Evolutionary conservation across 2,329 filamentous ascomycete species (phyloP).

Genomic region (Fusarium virguliforme): DNA sequence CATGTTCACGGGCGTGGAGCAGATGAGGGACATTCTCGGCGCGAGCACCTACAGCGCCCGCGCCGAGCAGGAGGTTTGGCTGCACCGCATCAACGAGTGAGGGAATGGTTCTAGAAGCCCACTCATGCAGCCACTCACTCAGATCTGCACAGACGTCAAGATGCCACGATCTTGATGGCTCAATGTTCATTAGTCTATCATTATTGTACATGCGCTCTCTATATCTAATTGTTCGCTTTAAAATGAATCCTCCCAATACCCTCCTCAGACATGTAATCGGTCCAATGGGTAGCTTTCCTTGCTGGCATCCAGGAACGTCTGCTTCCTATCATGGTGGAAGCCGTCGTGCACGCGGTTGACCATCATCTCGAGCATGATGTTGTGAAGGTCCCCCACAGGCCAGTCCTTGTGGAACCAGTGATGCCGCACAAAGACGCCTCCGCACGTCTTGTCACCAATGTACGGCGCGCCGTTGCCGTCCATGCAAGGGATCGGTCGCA

Average conservation of each 20-base stretch:
- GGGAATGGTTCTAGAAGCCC: too few relatives aligned
- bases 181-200: constrained; percentile 15
- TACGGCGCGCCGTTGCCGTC: constrained; percentile 46
- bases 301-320: constrained; percentile 35
- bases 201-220: constrained; percentile 9
- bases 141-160: too few relatives aligned
- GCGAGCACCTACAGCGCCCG: constrained; percentile 43
- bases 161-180: background rate
- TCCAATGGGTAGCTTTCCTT: constrained; percentile 31
- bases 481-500: constrained; percentile 40
- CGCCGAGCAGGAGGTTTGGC: constrained; percentile 41
- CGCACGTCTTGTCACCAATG: constrained; percentile 42
- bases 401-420: constrained; percentile 47
- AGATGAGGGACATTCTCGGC: constrained; percentile 41
- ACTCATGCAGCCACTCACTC: too few relatives aligned
- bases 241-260: background rate
- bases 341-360: constrained; percentile 38
- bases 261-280: constrained; percentile 7
- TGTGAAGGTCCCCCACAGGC: constrained; percentile 36
- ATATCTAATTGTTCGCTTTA: constrained; percentile 8
- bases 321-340: constrained; percentile 33
- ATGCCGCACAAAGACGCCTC: constrained; percentile 46
- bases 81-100: constrained; percentile 38
- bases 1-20: constrained; percentile 39
- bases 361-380: constrained; percentile 34